Evolutionary conservation across 129 eudicot genomes (phyloP), one percentile per base, ranked within the genome.

Genomic region (Pseudognaphalium luteoalbum): DNA sequence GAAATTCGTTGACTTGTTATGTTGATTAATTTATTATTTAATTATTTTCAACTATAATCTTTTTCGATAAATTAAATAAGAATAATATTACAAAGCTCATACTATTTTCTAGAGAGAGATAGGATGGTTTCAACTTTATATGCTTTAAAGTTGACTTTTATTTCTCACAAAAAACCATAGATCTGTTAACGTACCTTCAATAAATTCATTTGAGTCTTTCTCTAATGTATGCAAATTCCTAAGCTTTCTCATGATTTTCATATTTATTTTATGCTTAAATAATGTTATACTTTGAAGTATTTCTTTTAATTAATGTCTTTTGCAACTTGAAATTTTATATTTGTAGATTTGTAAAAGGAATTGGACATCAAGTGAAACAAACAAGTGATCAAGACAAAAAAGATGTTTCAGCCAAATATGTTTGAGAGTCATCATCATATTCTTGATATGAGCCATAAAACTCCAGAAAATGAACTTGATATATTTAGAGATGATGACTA

Each of bases 321-420:
- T 33, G 54, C 44, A 72, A 56, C 78, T 66, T 35, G 32, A n/a
- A 66, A 30, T 47, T 80, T 67, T 34, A 17, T 73, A 37, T 72
- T 54, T 73, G 60, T 42, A 66, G 75, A 66, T 66, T 47, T 73
- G 41, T 73, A 34, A 7, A 73, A 17, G 70, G 33, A 52, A 35
- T 7, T 63, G 50, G 7, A 61, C 65, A 44, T 72, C 51, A 39
- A 65, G 32, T 64, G 28, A 64, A 79, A 34, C 50, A 69, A 58
- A 59, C 28, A 44, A 70, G 19, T 70, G 82, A 47, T 47, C 54
- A 75, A 70, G 35, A 59, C 82, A 82, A 58, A 77, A n/a, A 92
- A 30, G 76, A 92, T 92, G 98, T 90, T 87, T 84, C 98, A 86
- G 69, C 94, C 92, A 80, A 95, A 86, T 80, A 95, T 89, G 92